Evolutionary conservation across 805 yeast species (phyloP), one percentile per base, ranked within the genome.

Genomic region (Kodamaea nitidulidarum): DNA sequence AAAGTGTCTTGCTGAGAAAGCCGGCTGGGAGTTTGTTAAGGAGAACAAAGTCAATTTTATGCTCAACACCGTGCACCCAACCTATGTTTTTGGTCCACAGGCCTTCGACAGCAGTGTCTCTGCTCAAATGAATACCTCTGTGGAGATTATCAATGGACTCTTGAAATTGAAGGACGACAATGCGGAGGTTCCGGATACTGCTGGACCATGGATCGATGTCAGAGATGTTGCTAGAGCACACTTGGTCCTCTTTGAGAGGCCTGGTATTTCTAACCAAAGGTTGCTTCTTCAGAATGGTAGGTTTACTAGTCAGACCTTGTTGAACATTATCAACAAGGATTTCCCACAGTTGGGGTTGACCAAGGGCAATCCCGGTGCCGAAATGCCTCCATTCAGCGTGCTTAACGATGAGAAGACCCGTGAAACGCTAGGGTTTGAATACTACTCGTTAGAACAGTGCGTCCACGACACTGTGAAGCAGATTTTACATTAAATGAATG

Each of bases 61-160:
- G 21, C 16, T 45, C 14, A 32, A 37, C 31, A 36, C 43, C 0
- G 41, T 42, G 9, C 38, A 35, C 31, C 61, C 63, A n/a, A 40
- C 42, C 15, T 56, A 38, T 37, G 60, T 55, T 2, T 55, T 54
- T 37, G 63, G 63, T 5, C 57, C 60, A 2, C 60, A 51, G 39
- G 46, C 48, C 3, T 49, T 42, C 27, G 42, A 42, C 28, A 39
- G 40, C 17, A 36, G 27, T 1, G 37, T 38, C 4, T 43, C 37
- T n/a, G 48, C 36, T 7, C 36, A 31, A 11, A 37, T 45, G 43
- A 48, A 46, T 39, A 37, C 42, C 15, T 46, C 52, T 3, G 41
- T 44, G 18, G 47, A 48, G 26, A 26, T 45, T 18, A 29, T 50
- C 35, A 42, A 40, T 32, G 5, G 14, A 7, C 18, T 48, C 14